These are phyloP conservation scores for Pythium guiyangense DNA, from an alignment of 352 stramenopile species.

Conservation along the genomic window DNA sequence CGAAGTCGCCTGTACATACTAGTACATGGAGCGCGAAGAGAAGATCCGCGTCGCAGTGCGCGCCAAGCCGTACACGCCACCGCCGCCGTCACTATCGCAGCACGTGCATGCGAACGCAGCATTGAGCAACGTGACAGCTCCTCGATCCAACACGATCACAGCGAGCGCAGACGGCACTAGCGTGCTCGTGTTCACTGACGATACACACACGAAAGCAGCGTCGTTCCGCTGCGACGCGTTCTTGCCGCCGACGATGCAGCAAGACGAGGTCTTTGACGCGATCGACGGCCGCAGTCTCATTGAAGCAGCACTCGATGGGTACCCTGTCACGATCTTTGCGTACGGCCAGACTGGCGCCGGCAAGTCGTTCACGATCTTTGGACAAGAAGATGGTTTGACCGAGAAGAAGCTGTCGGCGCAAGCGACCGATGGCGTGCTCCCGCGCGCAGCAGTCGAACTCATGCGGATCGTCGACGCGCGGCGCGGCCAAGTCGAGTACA, in stretches of 20 bases:
- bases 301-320: slow-evolving; percentile 49
- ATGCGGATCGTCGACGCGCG: slow-evolving; percentile 46
- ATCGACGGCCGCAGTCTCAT: slow-evolving; percentile 41
- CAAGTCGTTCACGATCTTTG: slow-evolving; percentile 78
- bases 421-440: slow-evolving; percentile 46
- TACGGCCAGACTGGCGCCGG: slow-evolving; percentile 71
- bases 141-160: slow-evolving; percentile 21
- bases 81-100: background rate
- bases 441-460: slow-evolving; percentile 37
- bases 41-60: slow-evolving; percentile 66
- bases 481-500: slow-evolving; percentile 40
- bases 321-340: slow-evolving; percentile 69
- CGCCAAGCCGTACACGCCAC: slow-evolving; percentile 28
- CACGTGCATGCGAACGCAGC: too few relatives aligned
- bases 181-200: slow-evolving; percentile 44
- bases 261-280: slow-evolving; percentile 54
- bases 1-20: background rate
- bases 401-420: slow-evolving; percentile 25
- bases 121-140: background rate
- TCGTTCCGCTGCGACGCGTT: slow-evolving; percentile 67
- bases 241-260: slow-evolving; percentile 25
- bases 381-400: slow-evolving; percentile 35
- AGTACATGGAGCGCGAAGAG: slow-evolving; percentile 61
- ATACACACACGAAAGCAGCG: slow-evolving; percentile 24
- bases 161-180: slow-evolving; percentile 32